Evolutionary conservation across 225 moss, liverwort and hornwort genomes (phyloP).

Genomic region (Marchantia polymorpha): DNA sequence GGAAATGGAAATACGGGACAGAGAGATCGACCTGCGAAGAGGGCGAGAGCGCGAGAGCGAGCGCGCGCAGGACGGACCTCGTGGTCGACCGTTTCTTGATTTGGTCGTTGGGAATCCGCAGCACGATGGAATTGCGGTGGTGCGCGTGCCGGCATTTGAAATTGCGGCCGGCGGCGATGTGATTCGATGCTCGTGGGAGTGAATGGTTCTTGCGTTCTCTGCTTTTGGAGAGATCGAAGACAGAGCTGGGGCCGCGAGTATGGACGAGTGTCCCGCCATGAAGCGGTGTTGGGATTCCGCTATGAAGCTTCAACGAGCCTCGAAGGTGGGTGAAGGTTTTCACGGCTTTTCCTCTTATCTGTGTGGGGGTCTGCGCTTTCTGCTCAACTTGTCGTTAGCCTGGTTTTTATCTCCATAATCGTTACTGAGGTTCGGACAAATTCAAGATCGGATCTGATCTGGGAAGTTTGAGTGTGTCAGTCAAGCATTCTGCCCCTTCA

Average conservation of each 20-base stretch:
- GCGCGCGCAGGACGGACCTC: background rate
- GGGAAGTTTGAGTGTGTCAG: too few relatives aligned
- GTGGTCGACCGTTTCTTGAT: background rate
- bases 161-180: background rate
- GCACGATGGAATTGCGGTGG: background rate
- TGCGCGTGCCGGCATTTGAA: background rate
- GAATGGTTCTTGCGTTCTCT: background rate
- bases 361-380: background rate
- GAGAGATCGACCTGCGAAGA: background rate
- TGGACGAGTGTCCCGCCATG: constrained; percentile 29
- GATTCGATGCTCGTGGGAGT: background rate
- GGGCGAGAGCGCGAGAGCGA: background rate
- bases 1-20: too few relatives aligned
- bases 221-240: background rate
- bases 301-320: background rate
- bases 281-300: constrained; percentile 16
- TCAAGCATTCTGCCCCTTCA: too few relatives aligned
- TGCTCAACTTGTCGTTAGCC: background rate
- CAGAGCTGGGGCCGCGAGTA: background rate
- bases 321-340: background rate
- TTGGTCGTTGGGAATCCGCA: background rate
- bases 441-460: too few relatives aligned
- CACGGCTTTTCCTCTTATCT: background rate
- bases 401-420: background rate
- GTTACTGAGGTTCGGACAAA: too few relatives aligned